Evolutionary conservation across 345 rosid genomes (phyloP), one percentile per base, ranked within the genome.

Genomic region (Corchorus olitorius): DNA sequence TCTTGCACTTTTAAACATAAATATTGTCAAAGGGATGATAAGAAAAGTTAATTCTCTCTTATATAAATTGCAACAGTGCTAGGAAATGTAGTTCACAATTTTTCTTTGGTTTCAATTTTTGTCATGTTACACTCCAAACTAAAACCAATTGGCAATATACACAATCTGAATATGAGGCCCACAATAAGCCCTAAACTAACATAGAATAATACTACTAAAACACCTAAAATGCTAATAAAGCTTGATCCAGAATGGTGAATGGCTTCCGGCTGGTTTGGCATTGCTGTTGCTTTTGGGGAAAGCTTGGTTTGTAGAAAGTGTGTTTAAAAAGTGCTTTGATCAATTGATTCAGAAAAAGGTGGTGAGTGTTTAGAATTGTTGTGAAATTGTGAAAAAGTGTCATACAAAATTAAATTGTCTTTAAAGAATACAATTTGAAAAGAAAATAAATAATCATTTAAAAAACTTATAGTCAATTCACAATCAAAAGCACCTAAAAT

Each of bases 221-320:
- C 27, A 20, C 35, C 63, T n/a, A 59, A 15, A 59, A 59, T 37
- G 35, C 66, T 62, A 34, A 62, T 34, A 62, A 58, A 62, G 65
- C 43, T 6, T 34, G 6, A 62, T 34, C n/a, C 34, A 62, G 45
- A 22, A 22, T 2, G 11, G 22, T 62, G 35, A 62, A 62, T 35
- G 34, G 35, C 34, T 62, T 62, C 11, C 27, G 27, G 27, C 27
- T 27, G 27, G 27, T 27, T 27, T 27, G 27, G 27, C 27, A 27
- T 27, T 27, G 27, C 27, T 27, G 27, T 27, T 27, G 27, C 27
- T 27, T 27, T 27, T 27, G 27, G 27, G 27, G 27, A 27, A 27
- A 27, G 27, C 27, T 27, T 27, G 27, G 27, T 27, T 27, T 27
- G 27, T 27, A 27, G 27, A 27, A 27, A 27, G 27, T 27, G 27